A percentile compares a stretch with the other conserved stretches of the same genome.
Conservation (phyloP, 1,139 yeast species). For the Zygoascus sp. region DNA sequence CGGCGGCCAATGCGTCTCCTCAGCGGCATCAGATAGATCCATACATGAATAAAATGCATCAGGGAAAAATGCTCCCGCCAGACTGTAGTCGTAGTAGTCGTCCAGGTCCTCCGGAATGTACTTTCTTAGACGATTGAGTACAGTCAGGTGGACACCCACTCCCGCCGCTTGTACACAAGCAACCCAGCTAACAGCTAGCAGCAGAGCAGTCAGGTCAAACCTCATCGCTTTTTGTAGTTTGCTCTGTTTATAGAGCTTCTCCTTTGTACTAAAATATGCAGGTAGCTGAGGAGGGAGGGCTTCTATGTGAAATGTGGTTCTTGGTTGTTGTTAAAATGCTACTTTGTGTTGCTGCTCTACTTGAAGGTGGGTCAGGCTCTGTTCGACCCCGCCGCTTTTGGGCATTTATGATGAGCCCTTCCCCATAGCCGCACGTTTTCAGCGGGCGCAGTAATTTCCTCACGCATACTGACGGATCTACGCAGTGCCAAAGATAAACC, state of each 20-base stretch:
- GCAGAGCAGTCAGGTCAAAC: not conserved
- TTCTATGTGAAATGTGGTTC: too few relatives aligned
- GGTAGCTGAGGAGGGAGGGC: too few relatives aligned
- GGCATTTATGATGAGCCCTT: constrained; percentile 3
- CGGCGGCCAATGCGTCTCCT: constrained; percentile 63
- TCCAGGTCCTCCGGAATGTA: constrained; percentile 33
- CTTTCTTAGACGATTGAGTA: constrained; percentile 37
- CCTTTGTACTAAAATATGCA: too few relatives aligned
- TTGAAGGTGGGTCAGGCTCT: not conserved
- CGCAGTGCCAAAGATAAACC: constrained; percentile 19
- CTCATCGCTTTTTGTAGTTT: not conserved
- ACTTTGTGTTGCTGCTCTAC: not conserved
- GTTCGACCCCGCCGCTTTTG: not conserved
- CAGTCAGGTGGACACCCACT: constrained; percentile 39
- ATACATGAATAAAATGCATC: constrained; percentile 58
- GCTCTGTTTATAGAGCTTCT: not conserved
- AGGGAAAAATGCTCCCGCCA: constrained; percentile 59
- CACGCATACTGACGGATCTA: too few relatives aligned
- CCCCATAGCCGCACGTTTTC: too few relatives aligned
- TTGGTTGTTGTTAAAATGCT: too few relatives aligned
- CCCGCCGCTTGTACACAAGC: constrained; percentile 8
- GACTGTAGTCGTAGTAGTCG: constrained; percentile 23
- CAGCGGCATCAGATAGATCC: constrained; percentile 48
- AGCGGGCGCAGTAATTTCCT: too few relatives aligned
- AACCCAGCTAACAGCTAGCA: not conserved